A percentile compares a stretch with the other conserved stretches of the same genome.
phyloP scores from a whole-genome alignment of 176 grass and related monocot genomes.

The Avena sativa region DNA sequence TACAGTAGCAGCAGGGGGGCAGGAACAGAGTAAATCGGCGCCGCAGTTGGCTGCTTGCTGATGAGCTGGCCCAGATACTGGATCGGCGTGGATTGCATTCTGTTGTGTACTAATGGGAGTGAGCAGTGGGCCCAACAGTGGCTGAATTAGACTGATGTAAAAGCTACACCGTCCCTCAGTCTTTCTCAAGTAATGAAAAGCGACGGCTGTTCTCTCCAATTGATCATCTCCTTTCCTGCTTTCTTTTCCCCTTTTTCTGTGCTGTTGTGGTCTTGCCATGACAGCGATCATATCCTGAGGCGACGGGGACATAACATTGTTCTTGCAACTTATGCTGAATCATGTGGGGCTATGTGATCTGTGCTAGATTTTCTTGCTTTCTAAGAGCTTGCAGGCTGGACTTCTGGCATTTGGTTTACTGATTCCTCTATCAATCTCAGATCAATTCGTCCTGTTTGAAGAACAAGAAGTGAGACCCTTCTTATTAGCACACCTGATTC shows the following conservation, averaged over 20 bases:
- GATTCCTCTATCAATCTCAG: background rate
- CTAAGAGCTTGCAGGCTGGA: background rate
- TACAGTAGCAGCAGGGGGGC: background rate
- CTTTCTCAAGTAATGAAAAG: background rate
- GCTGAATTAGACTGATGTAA: background rate
- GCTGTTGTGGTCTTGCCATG: background rate
- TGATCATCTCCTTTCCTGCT: background rate
- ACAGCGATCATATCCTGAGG: background rate
- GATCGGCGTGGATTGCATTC: background rate
- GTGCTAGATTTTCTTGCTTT: background rate
- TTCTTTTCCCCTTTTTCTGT: background rate
- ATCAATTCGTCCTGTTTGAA: background rate
- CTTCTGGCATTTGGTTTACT: background rate
- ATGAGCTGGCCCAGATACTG: background rate
- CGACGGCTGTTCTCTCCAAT: background rate
- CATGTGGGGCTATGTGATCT: conserved; percentile 1
- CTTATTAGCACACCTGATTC: background rate
- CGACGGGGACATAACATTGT: background rate
- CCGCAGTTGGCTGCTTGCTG: background rate
- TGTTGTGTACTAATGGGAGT: background rate
- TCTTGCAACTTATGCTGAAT: conserved; percentile 4
- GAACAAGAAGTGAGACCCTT: background rate
- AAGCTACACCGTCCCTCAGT: background rate
- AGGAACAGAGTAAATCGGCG: background rate
- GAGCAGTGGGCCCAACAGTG: background rate